These are phyloP conservation scores for Spirogloea muscicola DNA, from an alignment of 139 green algal species.

Conservation along the genomic window DNA sequence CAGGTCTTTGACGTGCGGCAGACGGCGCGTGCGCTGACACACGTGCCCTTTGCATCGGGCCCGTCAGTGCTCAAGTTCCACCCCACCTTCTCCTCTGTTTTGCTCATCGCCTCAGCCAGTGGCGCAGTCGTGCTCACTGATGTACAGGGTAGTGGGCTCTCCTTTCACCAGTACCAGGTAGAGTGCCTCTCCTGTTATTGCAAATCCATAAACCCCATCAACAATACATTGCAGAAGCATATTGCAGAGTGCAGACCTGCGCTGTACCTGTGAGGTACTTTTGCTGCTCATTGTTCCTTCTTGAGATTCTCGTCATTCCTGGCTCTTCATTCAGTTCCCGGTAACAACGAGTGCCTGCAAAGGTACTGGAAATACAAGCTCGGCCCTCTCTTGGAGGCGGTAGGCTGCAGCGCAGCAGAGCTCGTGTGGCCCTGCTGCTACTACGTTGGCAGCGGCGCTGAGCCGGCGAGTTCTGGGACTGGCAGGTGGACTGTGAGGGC, in stretches of 20 bases:
- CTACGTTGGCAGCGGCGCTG: no score
- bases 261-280: background rate
- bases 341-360: no score
- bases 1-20: conserved; percentile 45
- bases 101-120: conserved; percentile 60
- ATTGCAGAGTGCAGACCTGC: background rate
- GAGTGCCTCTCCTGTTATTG: no score
- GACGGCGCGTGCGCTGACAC: conserved; percentile 20
- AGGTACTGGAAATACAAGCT: no score
- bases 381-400: no score
- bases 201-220: no score
- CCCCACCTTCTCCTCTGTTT: conserved; percentile 58
- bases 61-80: conserved; percentile 33
- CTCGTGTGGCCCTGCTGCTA: no score
- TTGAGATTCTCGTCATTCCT: no score
- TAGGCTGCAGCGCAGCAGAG: background rate
- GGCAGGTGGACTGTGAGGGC: conserved; percentile 45
- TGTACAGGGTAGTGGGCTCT: conserved; percentile 33
- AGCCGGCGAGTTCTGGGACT: no score
- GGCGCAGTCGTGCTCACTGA: conserved; percentile 68
- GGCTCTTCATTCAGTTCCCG: no score
- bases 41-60: conserved; percentile 32
- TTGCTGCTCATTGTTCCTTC: no score
- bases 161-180: conserved; percentile 52
- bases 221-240: no score